These are phyloP conservation scores for Trichomonas tenax DNA, from an alignment of 208 protist genomes.

Conservation along the genomic window DNA sequence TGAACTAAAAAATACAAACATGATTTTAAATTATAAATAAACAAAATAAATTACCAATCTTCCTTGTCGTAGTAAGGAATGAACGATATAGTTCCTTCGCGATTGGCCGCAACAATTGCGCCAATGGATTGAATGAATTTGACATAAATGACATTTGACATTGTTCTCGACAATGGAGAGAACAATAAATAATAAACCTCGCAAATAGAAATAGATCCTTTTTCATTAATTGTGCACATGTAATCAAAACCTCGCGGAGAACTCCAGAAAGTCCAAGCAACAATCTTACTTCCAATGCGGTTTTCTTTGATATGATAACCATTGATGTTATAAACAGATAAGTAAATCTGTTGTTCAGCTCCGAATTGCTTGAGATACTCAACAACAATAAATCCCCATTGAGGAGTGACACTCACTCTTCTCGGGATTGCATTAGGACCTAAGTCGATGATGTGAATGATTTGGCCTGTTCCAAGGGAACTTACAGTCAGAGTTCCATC, in stretches of 20 bases:
- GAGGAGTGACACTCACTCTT: neutral
- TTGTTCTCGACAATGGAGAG: neutral
- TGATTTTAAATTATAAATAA: neutral
- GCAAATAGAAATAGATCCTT: neutral
- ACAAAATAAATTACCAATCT: neutral
- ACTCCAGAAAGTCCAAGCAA: neutral
- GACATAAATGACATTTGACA: neutral
- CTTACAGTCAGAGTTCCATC: neutral
- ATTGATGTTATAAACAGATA: neutral
- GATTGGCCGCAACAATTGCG: neutral
- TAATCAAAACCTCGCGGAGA: neutral
- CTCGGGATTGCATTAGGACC: neutral
- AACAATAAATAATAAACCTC: neutral
- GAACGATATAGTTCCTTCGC: neutral
- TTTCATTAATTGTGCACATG: neutral
- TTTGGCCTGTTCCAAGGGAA: neutral
- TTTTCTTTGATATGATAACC: neutral
- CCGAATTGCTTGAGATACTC: neutral
- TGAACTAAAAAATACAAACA: too few relatives aligned
- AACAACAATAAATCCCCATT: neutral
- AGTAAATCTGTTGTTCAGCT: neutral
- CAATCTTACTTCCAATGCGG: neutral
- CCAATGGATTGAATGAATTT: neutral
- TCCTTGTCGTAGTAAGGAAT: neutral
- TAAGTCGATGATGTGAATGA: neutral